Evolutionary conservation across 164 flowering plant genomes (phyloP).

Genomic region (Magnolia officinalis): DNA sequence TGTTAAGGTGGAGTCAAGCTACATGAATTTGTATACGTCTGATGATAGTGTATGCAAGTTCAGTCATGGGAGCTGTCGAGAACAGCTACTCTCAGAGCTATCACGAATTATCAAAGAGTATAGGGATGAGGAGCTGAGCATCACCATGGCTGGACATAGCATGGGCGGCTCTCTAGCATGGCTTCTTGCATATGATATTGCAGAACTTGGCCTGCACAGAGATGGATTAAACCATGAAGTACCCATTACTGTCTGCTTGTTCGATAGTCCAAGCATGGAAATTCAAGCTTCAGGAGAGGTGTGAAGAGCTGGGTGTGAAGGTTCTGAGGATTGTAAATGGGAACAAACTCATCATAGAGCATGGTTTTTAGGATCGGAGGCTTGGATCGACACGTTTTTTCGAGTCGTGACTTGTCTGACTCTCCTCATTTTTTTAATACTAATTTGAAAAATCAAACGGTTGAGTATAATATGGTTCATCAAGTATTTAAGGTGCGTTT

Average conservation of each 20-base stretch:
- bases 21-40: constrained; percentile 29
- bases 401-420: no score
- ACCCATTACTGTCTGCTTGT: constrained; percentile 68
- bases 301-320: constrained; percentile 69
- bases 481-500: no score
- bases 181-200: constrained; percentile 67
- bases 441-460: no score
- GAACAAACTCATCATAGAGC: constrained; percentile 44
- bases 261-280: constrained; percentile 86
- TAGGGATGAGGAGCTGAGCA: constrained; percentile 60
- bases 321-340: constrained; percentile 65
- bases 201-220: constrained; percentile 63
- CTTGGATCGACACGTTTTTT: neutral
- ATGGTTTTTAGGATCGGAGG: no score
- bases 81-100: constrained; percentile 34
- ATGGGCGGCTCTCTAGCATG: constrained; percentile 81
- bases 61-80: constrained; percentile 29
- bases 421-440: no score
- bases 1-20: constrained; percentile 55
- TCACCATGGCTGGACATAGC: constrained; percentile 80
- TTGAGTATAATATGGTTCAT: no score
- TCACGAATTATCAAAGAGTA: constrained; percentile 22
- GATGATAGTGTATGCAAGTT: constrained; percentile 27
- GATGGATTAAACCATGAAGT: constrained; percentile 11
- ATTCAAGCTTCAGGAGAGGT: constrained; percentile 54